Conservation (phyloP, 345 rosid species). For the Euphorbia pulcherrima region DNA sequence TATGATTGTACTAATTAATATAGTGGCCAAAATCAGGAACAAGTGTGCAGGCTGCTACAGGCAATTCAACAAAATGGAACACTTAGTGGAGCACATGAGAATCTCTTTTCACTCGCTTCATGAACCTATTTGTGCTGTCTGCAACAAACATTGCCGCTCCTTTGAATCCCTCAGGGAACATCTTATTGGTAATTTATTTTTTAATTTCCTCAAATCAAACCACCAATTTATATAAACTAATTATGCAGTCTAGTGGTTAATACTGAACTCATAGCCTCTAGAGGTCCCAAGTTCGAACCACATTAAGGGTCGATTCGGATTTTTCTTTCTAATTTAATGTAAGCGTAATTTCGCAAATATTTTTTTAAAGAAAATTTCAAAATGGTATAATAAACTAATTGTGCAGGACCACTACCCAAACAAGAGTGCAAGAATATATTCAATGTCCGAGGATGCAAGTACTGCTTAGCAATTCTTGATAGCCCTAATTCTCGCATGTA, state of each 20-base stretch:
- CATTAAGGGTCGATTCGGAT: too few species aligned
- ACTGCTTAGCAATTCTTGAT: constrained; percentile 64
- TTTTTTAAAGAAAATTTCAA: too few species aligned
- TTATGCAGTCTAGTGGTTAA: too few species aligned
- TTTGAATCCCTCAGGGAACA: constrained; percentile 93
- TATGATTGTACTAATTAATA: neutral
- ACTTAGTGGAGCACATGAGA: constrained; percentile 92
- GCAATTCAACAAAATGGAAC: constrained; percentile 84
- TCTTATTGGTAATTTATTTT: constrained; percentile 51
- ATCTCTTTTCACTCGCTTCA: constrained; percentile 71
- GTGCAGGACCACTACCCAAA: constrained; percentile 76
- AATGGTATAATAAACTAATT: too few species aligned
- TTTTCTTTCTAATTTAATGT: too few species aligned
- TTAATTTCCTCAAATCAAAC: too few species aligned
- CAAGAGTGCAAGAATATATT: constrained; percentile 81
- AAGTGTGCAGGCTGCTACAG: constrained; percentile 91
- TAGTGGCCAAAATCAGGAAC: constrained; percentile 40
- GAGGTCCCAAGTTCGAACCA: too few species aligned
- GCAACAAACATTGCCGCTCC: constrained; percentile 82
- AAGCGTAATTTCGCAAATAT: too few species aligned
- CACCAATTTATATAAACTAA: too few species aligned
- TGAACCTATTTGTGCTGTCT: constrained; percentile 75
- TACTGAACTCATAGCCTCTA: too few species aligned
- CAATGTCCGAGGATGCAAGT: constrained; percentile 65
- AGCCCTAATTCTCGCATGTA: constrained; percentile 52